Evolutionary conservation across 108 stramenopile genomes (phyloP).

Genomic region (Fistulifera solaris): DNA sequence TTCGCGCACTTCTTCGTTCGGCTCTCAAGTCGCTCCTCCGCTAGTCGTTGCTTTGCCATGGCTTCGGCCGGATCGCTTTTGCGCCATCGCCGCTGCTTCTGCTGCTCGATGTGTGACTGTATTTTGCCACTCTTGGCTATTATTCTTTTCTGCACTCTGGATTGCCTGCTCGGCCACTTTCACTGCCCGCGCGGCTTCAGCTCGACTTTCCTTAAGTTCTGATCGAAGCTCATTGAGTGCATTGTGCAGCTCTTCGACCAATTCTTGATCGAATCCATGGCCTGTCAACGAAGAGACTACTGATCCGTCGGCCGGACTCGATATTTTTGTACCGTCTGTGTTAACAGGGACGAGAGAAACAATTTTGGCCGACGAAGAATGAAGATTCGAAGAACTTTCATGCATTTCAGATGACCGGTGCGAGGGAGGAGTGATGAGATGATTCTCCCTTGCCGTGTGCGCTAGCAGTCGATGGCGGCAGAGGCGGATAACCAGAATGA

Average conservation of each 20-base stretch:
- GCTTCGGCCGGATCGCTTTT: conserved; percentile 79
- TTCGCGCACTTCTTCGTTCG: conserved; percentile 42
- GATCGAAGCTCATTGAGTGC: conserved; percentile 60
- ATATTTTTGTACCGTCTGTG: background rate
- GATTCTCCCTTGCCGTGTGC: background rate
- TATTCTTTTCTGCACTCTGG: conserved; percentile 79
- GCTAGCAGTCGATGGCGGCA: background rate
- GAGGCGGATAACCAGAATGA: background rate
- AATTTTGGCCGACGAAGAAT: background rate
- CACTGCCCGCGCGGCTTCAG: conserved; percentile 81
- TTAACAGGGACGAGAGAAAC: background rate
- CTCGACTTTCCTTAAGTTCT: conserved; percentile 77
- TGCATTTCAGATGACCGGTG: background rate
- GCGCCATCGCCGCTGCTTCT: conserved; percentile 81
- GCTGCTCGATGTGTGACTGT: conserved; percentile 88
- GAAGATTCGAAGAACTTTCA: no score
- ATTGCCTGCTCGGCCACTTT: conserved; percentile 90
- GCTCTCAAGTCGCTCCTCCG: conserved; percentile 62
- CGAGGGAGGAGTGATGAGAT: background rate
- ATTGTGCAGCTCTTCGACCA: conserved; percentile 82
- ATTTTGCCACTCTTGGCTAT: conserved; percentile 69
- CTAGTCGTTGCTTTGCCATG: conserved; percentile 66
- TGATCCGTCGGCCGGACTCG: conserved; percentile 19
- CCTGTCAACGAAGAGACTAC: conserved; percentile 79
- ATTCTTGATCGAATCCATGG: conserved; percentile 77